Conservation (phyloP, 805 yeast genomes). For the Candida saitoana region DNA sequence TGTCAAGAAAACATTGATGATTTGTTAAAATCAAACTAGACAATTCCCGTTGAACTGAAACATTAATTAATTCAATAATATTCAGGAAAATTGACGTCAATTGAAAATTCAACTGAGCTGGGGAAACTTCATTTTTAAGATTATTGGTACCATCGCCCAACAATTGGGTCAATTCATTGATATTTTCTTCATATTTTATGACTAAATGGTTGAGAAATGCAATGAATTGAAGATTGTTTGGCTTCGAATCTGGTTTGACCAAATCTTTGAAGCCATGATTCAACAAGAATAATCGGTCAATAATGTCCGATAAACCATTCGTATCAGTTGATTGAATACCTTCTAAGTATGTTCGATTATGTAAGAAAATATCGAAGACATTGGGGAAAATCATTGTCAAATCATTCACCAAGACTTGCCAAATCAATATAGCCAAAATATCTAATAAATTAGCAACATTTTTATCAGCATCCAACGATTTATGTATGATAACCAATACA, state of each 20-base stretch:
- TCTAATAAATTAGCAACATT: slow-evolving; percentile 4
- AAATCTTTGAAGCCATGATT: background rate
- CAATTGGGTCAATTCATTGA: background rate
- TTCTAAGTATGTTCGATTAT: background rate
- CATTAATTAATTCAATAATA: background rate
- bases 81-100: background rate
- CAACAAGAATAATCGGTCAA: background rate
- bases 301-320: background rate
- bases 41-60: slow-evolving; percentile 1
- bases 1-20: background rate
- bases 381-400: slow-evolving; percentile 2
- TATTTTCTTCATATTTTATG: background rate
- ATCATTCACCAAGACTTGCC: slow-evolving; percentile 9
- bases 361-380: background rate
- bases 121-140: background rate
- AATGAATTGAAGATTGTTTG: background rate
- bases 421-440: slow-evolving; percentile 6
- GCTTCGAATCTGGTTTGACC: background rate
- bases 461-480: slow-evolving; percentile 6
- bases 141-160: background rate
- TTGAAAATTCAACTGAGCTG: background rate
- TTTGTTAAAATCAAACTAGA: slow-evolving; percentile 1
- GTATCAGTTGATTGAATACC: background rate
- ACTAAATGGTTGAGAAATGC: slow-evolving; percentile 1
- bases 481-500: slow-evolving; percentile 1